Percentiles rank a stretch among this genome's conserved stretches.
Evolutionary conservation across 179 eudicot species (phyloP).

Genomic region (Spergularia azorica): DNA sequence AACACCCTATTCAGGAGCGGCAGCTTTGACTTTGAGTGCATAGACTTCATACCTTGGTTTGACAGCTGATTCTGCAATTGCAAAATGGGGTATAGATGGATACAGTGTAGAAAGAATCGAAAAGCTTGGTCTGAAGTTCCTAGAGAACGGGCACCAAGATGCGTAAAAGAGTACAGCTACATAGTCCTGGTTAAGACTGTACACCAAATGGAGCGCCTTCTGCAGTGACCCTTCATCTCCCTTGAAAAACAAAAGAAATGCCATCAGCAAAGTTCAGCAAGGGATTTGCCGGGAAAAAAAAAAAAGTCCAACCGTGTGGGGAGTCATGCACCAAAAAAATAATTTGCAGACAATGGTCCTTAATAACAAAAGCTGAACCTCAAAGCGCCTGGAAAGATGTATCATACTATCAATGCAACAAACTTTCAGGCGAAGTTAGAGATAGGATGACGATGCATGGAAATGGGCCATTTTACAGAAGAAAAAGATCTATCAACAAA

Average conservation of each 20-base stretch:
- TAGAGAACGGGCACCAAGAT: slow-evolving; percentile 97
- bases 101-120: slow-evolving; percentile 68
- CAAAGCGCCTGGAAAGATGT: background rate
- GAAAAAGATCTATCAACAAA: too few species aligned
- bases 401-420: background rate
- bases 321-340: too few species aligned
- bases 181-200: slow-evolving; percentile 54
- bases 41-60: slow-evolving; percentile 71
- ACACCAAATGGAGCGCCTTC: slow-evolving; percentile 64
- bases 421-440: background rate
- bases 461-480: background rate
- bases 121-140: slow-evolving; percentile 66
- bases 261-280: background rate
- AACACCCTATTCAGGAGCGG: background rate
- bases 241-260: slow-evolving; percentile 39
- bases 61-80: slow-evolving; percentile 77
- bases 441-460: background rate
- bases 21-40: background rate
- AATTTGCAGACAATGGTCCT: background rate
- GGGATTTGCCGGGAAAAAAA: too few species aligned
- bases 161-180: slow-evolving; percentile 91
- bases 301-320: too few species aligned
- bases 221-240: slow-evolving; percentile 83
- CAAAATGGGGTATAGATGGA: slow-evolving; percentile 88
- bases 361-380: background rate